These are phyloP conservation scores for Dovyalis caffra DNA, from an alignment of 345 rosid genomes.

Conservation along the genomic window DNA sequence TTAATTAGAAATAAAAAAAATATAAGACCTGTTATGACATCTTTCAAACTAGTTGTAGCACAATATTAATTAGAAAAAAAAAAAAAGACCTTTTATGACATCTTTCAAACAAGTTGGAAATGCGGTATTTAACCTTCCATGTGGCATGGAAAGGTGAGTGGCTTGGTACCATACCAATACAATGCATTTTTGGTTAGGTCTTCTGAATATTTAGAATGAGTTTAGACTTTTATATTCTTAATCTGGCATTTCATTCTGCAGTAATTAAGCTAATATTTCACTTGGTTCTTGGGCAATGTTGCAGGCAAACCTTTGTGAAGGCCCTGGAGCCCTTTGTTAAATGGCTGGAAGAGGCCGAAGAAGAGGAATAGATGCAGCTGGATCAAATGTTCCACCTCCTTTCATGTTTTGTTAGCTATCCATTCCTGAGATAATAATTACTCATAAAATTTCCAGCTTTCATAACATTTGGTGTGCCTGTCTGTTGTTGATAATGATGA, in stretches of 20 bases:
- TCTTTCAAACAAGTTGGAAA: background rate
- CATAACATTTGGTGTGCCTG: conserved; percentile 16
- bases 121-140: background rate
- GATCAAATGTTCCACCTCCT: background rate
- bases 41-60: background rate
- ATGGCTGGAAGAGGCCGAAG: conserved; percentile 99
- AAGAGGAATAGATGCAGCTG: conserved; percentile 58
- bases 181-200: background rate
- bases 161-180: background rate
- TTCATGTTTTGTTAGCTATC: conserved; percentile 1
- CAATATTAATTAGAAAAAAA: background rate
- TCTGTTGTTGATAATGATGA: background rate
- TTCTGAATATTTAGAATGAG: background rate
- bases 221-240: background rate
- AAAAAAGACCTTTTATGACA: background rate
- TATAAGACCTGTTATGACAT: background rate
- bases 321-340: conserved; percentile 87
- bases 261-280: background rate
- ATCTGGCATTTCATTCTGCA: background rate
- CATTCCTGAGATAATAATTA: background rate
- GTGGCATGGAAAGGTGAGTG: background rate
- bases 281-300: background rate
- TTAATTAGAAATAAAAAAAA: background rate
- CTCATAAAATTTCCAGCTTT: conserved; percentile 13
- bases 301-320: conserved; percentile 91